Evolutionary conservation across 305 asterid genomes (phyloP).

Genomic region (Fraxinus latifolia): DNA sequence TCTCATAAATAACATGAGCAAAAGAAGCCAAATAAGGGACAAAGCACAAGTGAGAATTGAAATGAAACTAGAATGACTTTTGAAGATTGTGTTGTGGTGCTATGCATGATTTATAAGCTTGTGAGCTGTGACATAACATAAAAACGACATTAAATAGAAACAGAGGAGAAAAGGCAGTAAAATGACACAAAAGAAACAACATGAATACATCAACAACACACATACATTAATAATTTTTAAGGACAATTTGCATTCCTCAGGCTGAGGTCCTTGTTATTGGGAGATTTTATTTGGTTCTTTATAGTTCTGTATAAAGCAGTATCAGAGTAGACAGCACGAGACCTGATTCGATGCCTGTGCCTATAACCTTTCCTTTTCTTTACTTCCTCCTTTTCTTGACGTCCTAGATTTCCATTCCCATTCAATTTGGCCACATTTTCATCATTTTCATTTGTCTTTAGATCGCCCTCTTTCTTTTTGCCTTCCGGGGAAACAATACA

Average conservation of each 20-base stretch:
- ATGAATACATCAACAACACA: neutral
- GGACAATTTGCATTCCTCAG: neutral
- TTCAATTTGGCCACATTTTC: conserved; percentile 19
- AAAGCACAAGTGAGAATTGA: neutral
- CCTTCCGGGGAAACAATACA: conserved; percentile 40
- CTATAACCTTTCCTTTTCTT: conserved; percentile 40
- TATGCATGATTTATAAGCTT: neutral
- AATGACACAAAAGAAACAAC: neutral
- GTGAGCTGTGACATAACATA: neutral
- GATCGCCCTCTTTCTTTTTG: neutral
- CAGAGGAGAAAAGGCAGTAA: neutral
- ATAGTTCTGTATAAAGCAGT: conserved; percentile 34
- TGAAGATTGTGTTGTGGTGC: neutral
- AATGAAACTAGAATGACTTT: neutral
- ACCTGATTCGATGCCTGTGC: conserved; percentile 39
- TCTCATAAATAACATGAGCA: neutral
- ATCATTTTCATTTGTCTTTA: conserved; percentile 12
- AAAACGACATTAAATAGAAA: neutral
- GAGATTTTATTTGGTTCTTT: conserved; percentile 26
- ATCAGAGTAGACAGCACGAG: conserved; percentile 45
- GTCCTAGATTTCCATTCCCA: conserved; percentile 9
- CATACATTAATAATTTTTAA: neutral
- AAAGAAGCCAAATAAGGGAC: neutral
- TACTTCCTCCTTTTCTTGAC: neutral
- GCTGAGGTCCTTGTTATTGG: conserved; percentile 8